Evolutionary conservation across 1,284 basidiomycete species (phyloP), one percentile per base, ranked within the genome.

Genomic region (Ustilago nuda): DNA sequence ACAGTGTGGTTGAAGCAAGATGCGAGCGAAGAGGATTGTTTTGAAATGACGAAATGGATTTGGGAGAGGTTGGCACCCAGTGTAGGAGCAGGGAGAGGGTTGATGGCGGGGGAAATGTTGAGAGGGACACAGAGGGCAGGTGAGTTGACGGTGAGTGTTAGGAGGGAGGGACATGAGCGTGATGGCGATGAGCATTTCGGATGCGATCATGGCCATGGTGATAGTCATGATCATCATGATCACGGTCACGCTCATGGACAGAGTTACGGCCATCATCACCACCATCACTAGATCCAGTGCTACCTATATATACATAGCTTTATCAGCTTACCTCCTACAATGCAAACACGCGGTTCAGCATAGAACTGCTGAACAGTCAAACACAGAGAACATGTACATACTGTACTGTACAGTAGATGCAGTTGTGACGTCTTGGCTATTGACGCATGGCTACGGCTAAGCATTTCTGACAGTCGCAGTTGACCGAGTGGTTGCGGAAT

Each of bases 11-110:
- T 85, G 56, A 56, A 58, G 50, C 56, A 39, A 17, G 71, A 80
- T 8, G 82, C 83, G 11, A 56, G 67, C 39, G 78, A 78, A 13
- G 64, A 68, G 33, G 83, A 84, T 39, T 75, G 77, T 45, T 64
- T 80, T 15, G 79, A 84, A 19, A 72, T 85, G 58, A 84, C 82
- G 3, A 78, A 74, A 23, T 82, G 77, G 76, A 73, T 76, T 11
- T 85, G 82, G 80, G 78, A 84, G 55, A 71, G 72, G 37, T 48
- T 79, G 48, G 82, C 83, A 6, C 80, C 79, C 15, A 69, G 69
- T 35, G 56, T 85, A 1, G 82, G 78, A 1, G 82, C 82, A 4
- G 77, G 72, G 4, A 68, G 72, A 37, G 78, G 81, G 3, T 53
- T 80, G 23, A 54, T 61, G 55, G 78, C 75, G 15, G 83, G 82